Evolutionary conservation across 1,284 basidiomycete genomes (phyloP).

Genomic region (Ustilago shanxiensis): DNA sequence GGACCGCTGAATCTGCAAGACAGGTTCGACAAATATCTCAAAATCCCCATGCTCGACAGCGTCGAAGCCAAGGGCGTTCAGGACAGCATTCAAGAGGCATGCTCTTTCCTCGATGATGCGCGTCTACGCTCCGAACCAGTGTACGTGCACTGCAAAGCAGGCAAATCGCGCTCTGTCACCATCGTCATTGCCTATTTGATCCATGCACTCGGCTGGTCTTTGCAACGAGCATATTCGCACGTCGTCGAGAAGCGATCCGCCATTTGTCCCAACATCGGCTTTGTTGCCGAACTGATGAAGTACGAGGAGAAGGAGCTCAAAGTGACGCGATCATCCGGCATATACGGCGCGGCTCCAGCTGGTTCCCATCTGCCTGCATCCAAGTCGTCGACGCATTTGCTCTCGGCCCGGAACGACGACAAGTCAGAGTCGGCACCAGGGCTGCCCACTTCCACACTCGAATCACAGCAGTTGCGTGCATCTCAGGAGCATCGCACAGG

Average conservation of each 20-base stretch:
- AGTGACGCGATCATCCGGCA: constrained; percentile 36
- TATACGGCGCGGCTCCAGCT: constrained; percentile 22
- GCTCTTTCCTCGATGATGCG: constrained; percentile 89
- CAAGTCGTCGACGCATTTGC: constrained; percentile 16
- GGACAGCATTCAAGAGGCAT: constrained; percentile 84
- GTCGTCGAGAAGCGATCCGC: constrained; percentile 89
- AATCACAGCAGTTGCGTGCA: not conserved
- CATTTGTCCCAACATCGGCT: constrained; percentile 97
- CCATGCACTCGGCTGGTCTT: constrained; percentile 93
- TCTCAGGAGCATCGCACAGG: not conserved
- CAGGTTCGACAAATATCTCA: constrained; percentile 82
- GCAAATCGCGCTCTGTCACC: constrained; percentile 94
- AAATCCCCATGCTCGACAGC: constrained; percentile 91
- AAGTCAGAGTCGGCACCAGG: constrained; percentile 8
- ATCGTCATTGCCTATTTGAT: constrained; percentile 97
- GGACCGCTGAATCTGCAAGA: constrained; percentile 36
- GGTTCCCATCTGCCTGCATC: not conserved
- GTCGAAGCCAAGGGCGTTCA: constrained; percentile 92
- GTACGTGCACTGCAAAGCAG: constrained; percentile 96
- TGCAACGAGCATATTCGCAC: constrained; percentile 88
- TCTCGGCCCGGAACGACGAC: not conserved
- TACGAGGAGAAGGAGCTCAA: constrained; percentile 79
- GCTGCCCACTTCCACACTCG: constrained; percentile 3
- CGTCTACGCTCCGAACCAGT: constrained; percentile 86
- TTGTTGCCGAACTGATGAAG: constrained; percentile 95